These are phyloP conservation scores for Helicocarpus griseus DNA, from an alignment of 2,329 filamentous ascomycete genomes.

Conservation along the genomic window DNA sequence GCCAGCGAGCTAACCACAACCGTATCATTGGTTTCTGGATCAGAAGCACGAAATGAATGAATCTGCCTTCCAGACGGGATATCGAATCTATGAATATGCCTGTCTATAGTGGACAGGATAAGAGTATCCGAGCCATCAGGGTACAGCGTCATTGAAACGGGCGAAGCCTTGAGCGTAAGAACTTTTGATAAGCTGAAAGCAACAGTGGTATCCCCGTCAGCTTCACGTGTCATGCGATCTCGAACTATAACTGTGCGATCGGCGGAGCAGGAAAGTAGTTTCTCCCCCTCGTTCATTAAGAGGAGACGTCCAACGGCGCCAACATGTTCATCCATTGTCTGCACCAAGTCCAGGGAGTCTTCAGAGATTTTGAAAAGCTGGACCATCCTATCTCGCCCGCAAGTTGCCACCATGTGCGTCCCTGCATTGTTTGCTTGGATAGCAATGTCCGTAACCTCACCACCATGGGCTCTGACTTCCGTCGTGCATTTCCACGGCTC, in stretches of 20 bases:
- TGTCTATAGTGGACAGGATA: slow-evolving; percentile 53
- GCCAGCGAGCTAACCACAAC: slow-evolving; percentile 74
- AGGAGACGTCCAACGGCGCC: slow-evolving; percentile 72
- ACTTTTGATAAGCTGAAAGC: slow-evolving; percentile 70
- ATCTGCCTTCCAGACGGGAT: slow-evolving; percentile 59
- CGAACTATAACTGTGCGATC: slow-evolving; percentile 81
- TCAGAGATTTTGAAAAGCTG: slow-evolving; percentile 66
- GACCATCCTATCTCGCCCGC: slow-evolving; percentile 80
- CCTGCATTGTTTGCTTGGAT: slow-evolving; percentile 52
- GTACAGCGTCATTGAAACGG: slow-evolving; percentile 69
- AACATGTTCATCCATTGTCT: slow-evolving; percentile 86
- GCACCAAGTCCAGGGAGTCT: slow-evolving; percentile 63
- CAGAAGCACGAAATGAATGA: slow-evolving; percentile 70
- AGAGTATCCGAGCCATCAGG: slow-evolving; percentile 49
- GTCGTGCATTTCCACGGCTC: slow-evolving; percentile 52
- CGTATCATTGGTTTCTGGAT: slow-evolving; percentile 69
- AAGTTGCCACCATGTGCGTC: slow-evolving; percentile 64
- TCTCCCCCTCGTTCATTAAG: slow-evolving; percentile 60
- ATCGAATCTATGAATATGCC: slow-evolving; percentile 50
- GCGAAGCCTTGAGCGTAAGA: slow-evolving; percentile 76
- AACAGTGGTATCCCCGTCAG: slow-evolving; percentile 44
- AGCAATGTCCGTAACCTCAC: slow-evolving; percentile 73
- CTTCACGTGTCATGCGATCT: slow-evolving; percentile 61
- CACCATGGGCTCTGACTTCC: slow-evolving; percentile 75
- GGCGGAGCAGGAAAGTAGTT: slow-evolving; percentile 73